Evolutionary conservation across 768 basidiomycete species (phyloP).

Genomic region (Clavaria fumosa): DNA sequence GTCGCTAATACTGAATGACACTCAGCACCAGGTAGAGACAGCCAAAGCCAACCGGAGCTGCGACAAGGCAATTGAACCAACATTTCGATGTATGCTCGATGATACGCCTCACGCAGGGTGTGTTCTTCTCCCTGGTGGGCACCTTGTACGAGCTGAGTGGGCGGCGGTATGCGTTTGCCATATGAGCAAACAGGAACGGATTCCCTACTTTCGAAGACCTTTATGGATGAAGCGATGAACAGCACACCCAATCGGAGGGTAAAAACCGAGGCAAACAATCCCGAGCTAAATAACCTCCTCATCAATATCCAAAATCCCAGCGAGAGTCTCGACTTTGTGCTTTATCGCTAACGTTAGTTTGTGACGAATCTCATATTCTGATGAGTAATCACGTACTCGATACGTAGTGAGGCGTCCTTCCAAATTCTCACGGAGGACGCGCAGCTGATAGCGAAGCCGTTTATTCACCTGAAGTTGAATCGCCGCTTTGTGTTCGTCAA

Average conservation of each 20-base stretch:
- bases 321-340: constrained; percentile 51
- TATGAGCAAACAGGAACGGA: too few species aligned
- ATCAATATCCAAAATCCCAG: constrained; percentile 49
- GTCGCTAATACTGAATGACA: too few species aligned
- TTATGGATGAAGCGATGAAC: too few species aligned
- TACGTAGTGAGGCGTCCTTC: constrained; percentile 54
- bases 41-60: constrained; percentile 1
- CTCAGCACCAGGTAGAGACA: too few species aligned
- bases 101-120: constrained; percentile 55
- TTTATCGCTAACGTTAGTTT: constrained; percentile 16
- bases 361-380: constrained; percentile 8
- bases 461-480: constrained; percentile 35
- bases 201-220: too few species aligned
- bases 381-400: constrained; percentile 29
- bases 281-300: constrained; percentile 32
- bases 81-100: constrained; percentile 48
- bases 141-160: constrained; percentile 57
- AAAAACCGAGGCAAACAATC: too few species aligned
- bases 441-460: constrained; percentile 57
- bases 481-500: constrained; percentile 27
- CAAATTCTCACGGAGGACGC: constrained; percentile 43
- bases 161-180: too few species aligned
- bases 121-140: constrained; percentile 45
- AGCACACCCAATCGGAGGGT: too few species aligned
- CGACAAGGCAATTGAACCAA: constrained; percentile 8